Evolutionary conservation across 108 stramenopile species (phyloP), one percentile per base, ranked within the genome.

Genomic region (Conticribra weissflogii): DNA sequence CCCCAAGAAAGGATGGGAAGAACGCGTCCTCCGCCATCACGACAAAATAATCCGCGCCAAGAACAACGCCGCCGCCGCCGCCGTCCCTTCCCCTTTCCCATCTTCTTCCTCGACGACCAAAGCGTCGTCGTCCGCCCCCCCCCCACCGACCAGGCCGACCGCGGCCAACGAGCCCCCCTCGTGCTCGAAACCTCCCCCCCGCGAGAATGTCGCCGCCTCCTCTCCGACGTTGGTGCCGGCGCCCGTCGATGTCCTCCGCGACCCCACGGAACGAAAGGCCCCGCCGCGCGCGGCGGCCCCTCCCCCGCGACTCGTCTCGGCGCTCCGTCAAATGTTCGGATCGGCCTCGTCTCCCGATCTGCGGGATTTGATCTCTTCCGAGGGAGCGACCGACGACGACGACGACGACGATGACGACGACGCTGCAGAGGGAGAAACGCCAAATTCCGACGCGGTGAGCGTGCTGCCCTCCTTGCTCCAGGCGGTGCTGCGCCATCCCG

Each of bases 21-120:
- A 64, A 78, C 63, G 78, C 15, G 72, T 87, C 34, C 69, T 87
- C 1, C 65, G 81, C 16, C 89, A 90, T 51, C 86, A 90, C 54
- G 77, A 79, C 5, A 90, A 90, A 52, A 89, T 89, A 54, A 55
- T 89, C 14, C 72, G 75, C 2, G 63, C 65, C 33, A 68, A 74
- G 59, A 74, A 69, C 24, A 59, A 58, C 53, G 44, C 17, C 0
- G 54, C 23, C 49, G 29, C 19, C 22, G 19, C 9, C 41, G 30
- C 54, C 30, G 4, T 23, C 23, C 25, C 23, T 36, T n/a, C 22
- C 0, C 28, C 30, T 5, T 29, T 8, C 31, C 59, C 54, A 57
- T 63, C 50, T 55, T 41, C 31, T 15, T 34, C 54, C 9, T 53
- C 34, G 15, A 54, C 62, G 1, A 55, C 55, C n/a, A n/a, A n/a